Conservation (phyloP, 257 asterid genomes). For the Solanum habrochaites region DNA sequence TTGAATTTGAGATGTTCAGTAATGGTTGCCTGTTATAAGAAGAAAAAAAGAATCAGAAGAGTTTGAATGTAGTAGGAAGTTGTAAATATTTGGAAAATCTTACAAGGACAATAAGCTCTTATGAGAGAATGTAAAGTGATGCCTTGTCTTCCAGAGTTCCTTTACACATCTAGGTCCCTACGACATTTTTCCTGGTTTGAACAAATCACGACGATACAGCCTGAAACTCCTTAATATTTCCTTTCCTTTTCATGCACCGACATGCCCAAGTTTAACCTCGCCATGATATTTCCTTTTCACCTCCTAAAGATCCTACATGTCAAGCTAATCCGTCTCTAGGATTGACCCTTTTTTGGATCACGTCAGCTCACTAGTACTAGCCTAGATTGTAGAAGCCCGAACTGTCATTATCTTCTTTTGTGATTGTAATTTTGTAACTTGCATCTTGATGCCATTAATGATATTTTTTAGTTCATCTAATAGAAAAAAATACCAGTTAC, state of each 20-base stretch:
- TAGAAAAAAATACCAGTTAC: not conserved
- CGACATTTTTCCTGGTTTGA: not conserved
- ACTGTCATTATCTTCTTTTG: not conserved
- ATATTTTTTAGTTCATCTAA: not conserved
- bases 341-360: not conserved
- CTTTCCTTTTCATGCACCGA: not conserved
- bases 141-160: not conserved
- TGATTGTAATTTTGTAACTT: too few species aligned
- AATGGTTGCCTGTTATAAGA: not conserved
- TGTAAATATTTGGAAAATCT: not conserved
- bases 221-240: not conserved
- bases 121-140: not conserved
- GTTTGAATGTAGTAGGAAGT: not conserved
- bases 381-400: not conserved
- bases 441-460: not conserved
- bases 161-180: not conserved
- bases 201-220: not conserved
- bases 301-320: not conserved
- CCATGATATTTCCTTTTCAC: not conserved
- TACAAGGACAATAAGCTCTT: not conserved
- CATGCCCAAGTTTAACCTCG: not conserved
- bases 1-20: not conserved
- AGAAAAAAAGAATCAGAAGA: not conserved
- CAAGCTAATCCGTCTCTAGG: not conserved
- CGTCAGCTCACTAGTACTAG: not conserved